Evolutionary conservation across 306 rosid genomes (phyloP).

Genomic region (Gillenia trifoliata): DNA sequence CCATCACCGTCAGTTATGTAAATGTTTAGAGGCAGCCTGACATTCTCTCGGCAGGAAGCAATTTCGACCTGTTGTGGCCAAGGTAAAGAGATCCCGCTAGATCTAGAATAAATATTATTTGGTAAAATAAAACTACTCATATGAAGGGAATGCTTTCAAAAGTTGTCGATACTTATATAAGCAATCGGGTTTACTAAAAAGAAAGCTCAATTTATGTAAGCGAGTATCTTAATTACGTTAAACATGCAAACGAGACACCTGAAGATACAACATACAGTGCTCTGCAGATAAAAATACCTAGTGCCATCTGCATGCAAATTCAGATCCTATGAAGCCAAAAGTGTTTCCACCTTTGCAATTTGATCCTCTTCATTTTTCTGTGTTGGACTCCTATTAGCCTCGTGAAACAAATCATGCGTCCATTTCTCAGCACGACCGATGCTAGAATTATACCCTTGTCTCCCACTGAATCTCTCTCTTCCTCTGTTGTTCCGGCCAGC

Average conservation of each 20-base stretch:
- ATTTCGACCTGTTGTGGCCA: no score
- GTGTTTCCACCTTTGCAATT: conserved; percentile 89
- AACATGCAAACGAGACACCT: conserved; percentile 2
- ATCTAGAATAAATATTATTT: no score
- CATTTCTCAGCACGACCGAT: conserved; percentile 68
- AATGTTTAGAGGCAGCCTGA: no score
- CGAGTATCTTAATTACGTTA: neutral
- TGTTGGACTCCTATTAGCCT: conserved; percentile 60
- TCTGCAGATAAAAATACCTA: conserved; percentile 3
- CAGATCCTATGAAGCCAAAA: conserved; percentile 58
- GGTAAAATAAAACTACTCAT: no score
- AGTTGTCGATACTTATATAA: no score
- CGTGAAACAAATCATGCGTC: conserved; percentile 86
- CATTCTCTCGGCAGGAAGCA: no score
- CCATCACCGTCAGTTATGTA: no score
- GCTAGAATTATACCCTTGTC: conserved; percentile 40
- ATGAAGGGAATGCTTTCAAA: no score
- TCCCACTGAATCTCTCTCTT: conserved; percentile 55
- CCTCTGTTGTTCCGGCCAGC: conserved; percentile 45
- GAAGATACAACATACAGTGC: neutral
- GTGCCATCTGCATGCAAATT: neutral
- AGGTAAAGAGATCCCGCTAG: no score
- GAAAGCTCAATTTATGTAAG: neutral
- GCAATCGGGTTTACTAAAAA: neutral
- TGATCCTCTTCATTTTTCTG: conserved; percentile 89